These are phyloP conservation scores for Oryza coarctata DNA, from an alignment of 176 grass and related monocot genomes.

Conservation along the genomic window DNA sequence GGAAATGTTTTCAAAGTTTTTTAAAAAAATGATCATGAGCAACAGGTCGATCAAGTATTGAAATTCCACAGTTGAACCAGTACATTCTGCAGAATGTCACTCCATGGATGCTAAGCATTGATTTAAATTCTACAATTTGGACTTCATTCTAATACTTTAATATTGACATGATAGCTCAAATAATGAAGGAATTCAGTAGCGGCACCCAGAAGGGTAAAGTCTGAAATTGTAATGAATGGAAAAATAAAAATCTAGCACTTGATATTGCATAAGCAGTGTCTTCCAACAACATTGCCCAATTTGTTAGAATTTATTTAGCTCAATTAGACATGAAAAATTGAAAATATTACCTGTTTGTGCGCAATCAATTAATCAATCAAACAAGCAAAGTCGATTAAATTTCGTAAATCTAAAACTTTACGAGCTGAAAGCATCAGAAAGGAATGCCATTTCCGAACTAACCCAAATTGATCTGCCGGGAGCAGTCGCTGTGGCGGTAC, in stretches of 20 bases:
- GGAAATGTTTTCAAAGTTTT: background rate
- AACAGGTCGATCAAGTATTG: background rate
- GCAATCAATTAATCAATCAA: conserved; percentile 26
- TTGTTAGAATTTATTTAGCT: background rate
- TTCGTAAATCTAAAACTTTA: background rate
- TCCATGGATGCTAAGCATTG: background rate
- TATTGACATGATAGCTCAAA: background rate
- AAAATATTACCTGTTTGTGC: background rate
- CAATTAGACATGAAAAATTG: background rate
- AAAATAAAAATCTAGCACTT: background rate
- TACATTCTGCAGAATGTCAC: background rate
- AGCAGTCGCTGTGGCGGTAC: conserved; percentile 64
- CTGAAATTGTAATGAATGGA: background rate
- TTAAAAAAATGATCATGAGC: background rate
- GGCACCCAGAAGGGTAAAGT: background rate
- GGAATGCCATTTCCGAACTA: background rate
- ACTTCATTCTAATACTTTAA: background rate
- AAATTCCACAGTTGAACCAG: background rate
- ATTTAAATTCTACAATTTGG: background rate
- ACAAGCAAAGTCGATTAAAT: background rate
- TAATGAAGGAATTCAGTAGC: background rate
- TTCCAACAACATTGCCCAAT: background rate
- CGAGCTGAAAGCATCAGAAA: background rate
- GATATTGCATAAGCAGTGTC: background rate
- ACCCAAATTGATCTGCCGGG: conserved; percentile 70